These are phyloP conservation scores for Serendipita indica DNA, from an alignment of 768 basidiomycete species.

Conservation along the genomic window DNA sequence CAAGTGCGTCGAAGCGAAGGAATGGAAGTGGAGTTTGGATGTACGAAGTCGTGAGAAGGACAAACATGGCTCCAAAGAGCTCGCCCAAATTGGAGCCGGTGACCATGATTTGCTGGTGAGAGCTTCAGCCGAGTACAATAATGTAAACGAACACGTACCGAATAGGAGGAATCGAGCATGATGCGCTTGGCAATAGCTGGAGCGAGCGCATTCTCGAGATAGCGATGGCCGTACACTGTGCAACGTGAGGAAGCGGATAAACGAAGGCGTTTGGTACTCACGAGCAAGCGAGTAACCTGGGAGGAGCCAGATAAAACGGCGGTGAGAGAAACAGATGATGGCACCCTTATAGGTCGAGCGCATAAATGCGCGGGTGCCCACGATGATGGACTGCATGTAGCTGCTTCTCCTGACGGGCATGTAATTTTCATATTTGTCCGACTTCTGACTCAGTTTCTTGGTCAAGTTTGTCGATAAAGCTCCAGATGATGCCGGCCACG, in stretches of 20 bases:
- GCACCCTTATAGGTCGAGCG: too few species aligned
- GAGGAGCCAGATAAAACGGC: background rate
- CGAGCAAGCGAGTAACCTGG: background rate
- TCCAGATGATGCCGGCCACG: background rate
- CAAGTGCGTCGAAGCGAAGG: background rate
- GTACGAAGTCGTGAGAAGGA: background rate
- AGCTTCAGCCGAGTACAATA: too few species aligned
- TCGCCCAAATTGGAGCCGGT: background rate
- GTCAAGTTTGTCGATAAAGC: background rate
- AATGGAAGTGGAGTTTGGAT: background rate
- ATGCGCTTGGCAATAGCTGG: background rate
- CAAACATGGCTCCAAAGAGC: background rate
- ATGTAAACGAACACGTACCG: too few species aligned
- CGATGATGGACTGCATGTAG: too few species aligned
- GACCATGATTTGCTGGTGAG: background rate
- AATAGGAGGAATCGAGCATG: background rate
- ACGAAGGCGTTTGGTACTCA: background rate
- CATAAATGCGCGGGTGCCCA: too few species aligned
- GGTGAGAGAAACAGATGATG: too few species aligned
- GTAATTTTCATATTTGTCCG: too few species aligned
- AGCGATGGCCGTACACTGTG: background rate
- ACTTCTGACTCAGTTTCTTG: background rate
- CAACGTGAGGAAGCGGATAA: background rate
- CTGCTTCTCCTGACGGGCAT: too few species aligned
- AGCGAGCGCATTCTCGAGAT: background rate